Base-by-base conservation (phyloP, 2,329 filamentous ascomycete species). In the Hypomyces rosellus region DNA sequence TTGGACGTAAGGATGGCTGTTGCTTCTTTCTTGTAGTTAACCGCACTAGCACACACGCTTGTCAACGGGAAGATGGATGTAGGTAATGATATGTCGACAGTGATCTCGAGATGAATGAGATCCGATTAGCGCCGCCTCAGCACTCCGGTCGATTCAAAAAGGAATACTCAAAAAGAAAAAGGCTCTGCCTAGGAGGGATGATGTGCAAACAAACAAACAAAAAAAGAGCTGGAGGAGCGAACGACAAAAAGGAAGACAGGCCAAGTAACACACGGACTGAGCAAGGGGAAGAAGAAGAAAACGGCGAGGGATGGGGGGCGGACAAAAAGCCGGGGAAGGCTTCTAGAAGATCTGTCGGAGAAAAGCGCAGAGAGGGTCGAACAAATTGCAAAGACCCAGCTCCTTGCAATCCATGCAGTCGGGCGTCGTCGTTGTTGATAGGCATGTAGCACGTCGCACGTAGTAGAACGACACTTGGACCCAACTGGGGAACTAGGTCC, bases 271-370 rank as follows among this genome's bases (percentile, higher is more conserved):
- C 49, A 51, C 39, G 49, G 43, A 54, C 49, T 49, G 41, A 45
- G 51, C 51, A 55, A 51, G 47, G 51, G 45, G 44, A 45, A 47
- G 43, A 40, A 22, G 47, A 50, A 48, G 45, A 51, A 54, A 48
- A 55, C 33, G 49, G 43, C 38, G 49, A 54, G 49, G 52, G n/a
- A n/a, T n/a, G n/a, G 43, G 49, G 46, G 33, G 40, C 9, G 36
- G 36, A 37, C n/a, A 48, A 45, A 45, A 45, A 53, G 44, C 50
- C 46, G 46, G 50, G 50, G 48, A 54, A 52, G 50, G 48, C 53
- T 54, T 54, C 53, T 54, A 54, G 53, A 54, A 54, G 50, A 53
- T 53, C 50, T 53, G 51, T 54, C 52, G 52, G 52, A 54, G 52
- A 54, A 54, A 51, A 54, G 48, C 41, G 22, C 45, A 49, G 51